Evolutionary conservation across 179 eudicot genomes (phyloP), one percentile per base, ranked within the genome.

Genomic region (Silene noctiflora): DNA sequence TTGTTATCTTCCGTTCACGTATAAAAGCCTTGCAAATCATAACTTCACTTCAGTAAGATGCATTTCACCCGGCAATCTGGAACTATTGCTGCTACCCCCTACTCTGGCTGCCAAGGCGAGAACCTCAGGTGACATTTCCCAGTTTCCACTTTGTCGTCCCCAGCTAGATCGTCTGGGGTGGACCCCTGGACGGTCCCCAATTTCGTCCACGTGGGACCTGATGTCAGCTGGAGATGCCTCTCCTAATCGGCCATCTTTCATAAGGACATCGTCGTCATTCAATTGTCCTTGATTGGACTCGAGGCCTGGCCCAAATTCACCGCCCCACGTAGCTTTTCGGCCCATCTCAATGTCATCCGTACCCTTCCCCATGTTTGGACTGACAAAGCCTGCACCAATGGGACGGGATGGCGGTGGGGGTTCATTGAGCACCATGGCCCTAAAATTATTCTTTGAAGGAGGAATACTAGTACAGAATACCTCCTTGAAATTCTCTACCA

Each of bases 111-210:
- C 91, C 86, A 91, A 56, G 39, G 96, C 93, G 39, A 89, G 83
- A 61, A 91, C 94, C 81, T 93, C 98, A 0, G 98, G 94, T 0
- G 98, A 93, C 98, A 89, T 93, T 63, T 91, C 98, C 98, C 96
- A 93, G 85, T 86, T 91, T 42, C 94, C 96, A 39, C 93, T 88
- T 78, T 87, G 90, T 81, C 98, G 88, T 16, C 96, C 94, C 94
- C 96, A 84, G 72, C 94, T 88, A 21, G 94, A 83, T 33, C 88
- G 86, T 70, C 89, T 86, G 1, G 89, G 88, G 76, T 89, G 94
- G 74, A 75, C 82, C 69, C 88, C 94, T 33, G 80, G 84, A 27
- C 91, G 90, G 48, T 72, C 96, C 71, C 83, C 82, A 1, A 11
- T 39, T 66, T 85, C 88, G 60, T 83, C 85, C 42, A 85, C 84